Evolutionary conservation across 2,329 filamentous ascomycete genomes (phyloP), one percentile per base, ranked within the genome.

Genomic region (Microsporum canis): DNA sequence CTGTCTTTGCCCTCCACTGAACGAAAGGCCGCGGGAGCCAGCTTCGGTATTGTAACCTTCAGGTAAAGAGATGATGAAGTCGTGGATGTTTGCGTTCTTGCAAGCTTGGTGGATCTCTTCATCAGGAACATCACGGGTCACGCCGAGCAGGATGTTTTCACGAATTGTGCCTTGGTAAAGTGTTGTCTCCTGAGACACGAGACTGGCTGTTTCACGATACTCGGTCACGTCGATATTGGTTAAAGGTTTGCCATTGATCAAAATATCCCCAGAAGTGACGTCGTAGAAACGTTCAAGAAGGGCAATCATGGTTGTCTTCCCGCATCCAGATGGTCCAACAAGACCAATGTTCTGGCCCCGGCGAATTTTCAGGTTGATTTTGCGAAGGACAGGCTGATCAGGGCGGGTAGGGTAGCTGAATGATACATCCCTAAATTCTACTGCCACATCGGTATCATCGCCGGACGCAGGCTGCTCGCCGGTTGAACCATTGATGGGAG

Each of bases 171-270:
- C 85, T 70, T 85, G 84, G 68, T 88, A 90, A 0, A 91, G 78
- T 0, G 84, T 85, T 6, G 88, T 81, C 69, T 91, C 88, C 71
- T 91, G 88, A 2, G 86, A 84, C 0, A 91, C 88, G 0, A 91
- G 79, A 1, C 86, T 86, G 10, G 91, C 77, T 39, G 82, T 74
- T 61, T 79, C 78, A 45, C 88, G 82, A 69, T 89, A 89, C 17
- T 79, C 74, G 63, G 79, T 79, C 0, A 87, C 78, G 60, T 86
- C 82, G 59, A 89, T 70, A 0, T 77, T 70, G 0, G 76, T 71
- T 49, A 91, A 83, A 66, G 86, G 79, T 58, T 77, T 76, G 3
- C 79, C 83, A 69, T 88, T 85, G 69, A 84, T 82, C 0, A 85
- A 75, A 60, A 94, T 85, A 3, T 77, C 75, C 4, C 89, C 89